Evolutionary conservation across 2,329 filamentous ascomycete species (phyloP).

Genomic region (Rhynchosporium secalis): DNA sequence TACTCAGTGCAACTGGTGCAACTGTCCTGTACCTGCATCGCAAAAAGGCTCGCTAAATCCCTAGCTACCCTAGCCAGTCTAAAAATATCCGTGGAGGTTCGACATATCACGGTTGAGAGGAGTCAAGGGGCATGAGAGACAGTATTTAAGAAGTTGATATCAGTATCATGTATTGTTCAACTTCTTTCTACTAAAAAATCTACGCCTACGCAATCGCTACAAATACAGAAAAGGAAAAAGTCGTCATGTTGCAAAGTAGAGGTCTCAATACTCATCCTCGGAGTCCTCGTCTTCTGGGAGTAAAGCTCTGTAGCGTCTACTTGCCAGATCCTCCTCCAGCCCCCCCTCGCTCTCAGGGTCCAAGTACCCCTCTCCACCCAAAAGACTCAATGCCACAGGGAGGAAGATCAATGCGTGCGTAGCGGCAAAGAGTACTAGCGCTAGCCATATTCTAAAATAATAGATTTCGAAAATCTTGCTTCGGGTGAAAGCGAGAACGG

Average conservation of each 20-base stretch:
- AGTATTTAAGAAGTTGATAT: too few relatives aligned
- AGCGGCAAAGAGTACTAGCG: constrained; percentile 85
- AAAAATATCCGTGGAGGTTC: too few relatives aligned
- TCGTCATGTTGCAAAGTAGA: neutral
- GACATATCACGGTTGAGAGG: too few relatives aligned
- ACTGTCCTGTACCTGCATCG: too few relatives aligned
- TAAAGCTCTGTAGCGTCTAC: constrained; percentile 73
- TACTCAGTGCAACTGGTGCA: too few relatives aligned
- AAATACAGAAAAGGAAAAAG: neutral
- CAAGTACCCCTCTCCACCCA: constrained; percentile 84
- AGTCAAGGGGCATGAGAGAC: too few relatives aligned
- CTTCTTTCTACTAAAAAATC: neutral
- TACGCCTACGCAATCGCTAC: constrained; percentile 1
- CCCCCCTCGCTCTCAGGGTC: constrained; percentile 87
- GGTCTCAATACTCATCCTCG: constrained; percentile 34
- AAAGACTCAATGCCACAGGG: constrained; percentile 82
- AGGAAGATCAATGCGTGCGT: constrained; percentile 88
- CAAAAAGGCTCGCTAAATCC: too few relatives aligned
- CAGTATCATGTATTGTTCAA: too few relatives aligned
- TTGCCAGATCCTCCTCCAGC: constrained; percentile 83
- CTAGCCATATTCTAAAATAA: constrained; percentile 96
- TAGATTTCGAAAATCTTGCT: constrained; percentile 99
- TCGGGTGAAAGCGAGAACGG: constrained; percentile 87
- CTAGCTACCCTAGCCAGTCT: too few relatives aligned
- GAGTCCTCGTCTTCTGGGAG: constrained; percentile 72